Evolutionary conservation across 2,329 filamentous ascomycete genomes (phyloP), one percentile per base, ranked within the genome.

Genomic region (Colletotrichum ledebouriae): DNA sequence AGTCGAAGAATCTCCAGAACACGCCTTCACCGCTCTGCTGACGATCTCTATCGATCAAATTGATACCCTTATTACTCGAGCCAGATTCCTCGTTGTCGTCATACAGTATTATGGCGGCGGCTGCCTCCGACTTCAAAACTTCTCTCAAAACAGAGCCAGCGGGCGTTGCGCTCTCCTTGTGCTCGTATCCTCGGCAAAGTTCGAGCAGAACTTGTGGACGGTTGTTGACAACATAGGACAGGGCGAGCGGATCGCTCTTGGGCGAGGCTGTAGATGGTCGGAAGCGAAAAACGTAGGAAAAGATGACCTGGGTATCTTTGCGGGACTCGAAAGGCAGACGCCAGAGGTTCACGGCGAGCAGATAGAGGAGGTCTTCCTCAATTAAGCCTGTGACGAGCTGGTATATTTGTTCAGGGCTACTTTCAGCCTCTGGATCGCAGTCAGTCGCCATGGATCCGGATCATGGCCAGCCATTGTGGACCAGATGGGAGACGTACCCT

Each of bases 1-100:
- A 99, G 70, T 92, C 89, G 76, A 99, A 98, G 81, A 98, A 98
- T 53, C 89, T 91, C 96, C 96, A 99, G 78, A 99, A 98, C 2
- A 98, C 89, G 3, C 95, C 95, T 50, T 89, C 87, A 12, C 94
- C 94, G 53, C 87, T 91, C 74, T 96, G 92, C 39, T 87, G 89
- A 46, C 89, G 82, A 69, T 93, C 91, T 53, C 91, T 89, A 74
- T 96, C 92, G 70, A 98, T 92, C 22, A 89, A 90, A 59, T 87
- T 89, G 44, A 97, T 84, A 47, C 94, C 92, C 71, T 94, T 89
- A n/a, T 88, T 87, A 73, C 88, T 90, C 63, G 91, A 93, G 34
- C 91, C 89, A 25, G 85, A 83, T 69, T 90, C 87, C 47, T 88
- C 87, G 5, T 92, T 93, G 78, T 98, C 93, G 76, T 98, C 94